Percentiles rank a stretch among this genome's conserved stretches.
phyloP scores from a whole-genome alignment of 2,329 filamentous ascomycete genomes.

The Lecanoromycetidae sp. region DNA sequence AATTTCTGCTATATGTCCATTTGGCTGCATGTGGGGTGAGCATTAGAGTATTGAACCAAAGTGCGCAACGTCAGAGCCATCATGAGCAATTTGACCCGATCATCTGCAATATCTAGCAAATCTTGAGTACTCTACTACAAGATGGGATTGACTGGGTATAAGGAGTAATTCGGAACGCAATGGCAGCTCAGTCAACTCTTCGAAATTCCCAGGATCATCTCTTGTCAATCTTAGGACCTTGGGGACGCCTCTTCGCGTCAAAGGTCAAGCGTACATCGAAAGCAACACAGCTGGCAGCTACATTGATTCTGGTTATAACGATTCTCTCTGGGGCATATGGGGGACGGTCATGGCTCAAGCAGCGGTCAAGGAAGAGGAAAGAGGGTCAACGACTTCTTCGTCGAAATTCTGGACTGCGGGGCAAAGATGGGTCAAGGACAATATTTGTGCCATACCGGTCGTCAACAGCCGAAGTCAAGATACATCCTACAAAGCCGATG shows the following conservation, averaged over 20 bases:
- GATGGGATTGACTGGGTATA: neutral
- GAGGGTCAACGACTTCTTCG: constrained; percentile 71
- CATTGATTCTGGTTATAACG: constrained; percentile 60
- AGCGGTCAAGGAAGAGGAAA: constrained; percentile 62
- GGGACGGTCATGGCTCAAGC: constrained; percentile 64
- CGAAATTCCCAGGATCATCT: constrained; percentile 35
- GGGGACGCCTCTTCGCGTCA: constrained; percentile 10
- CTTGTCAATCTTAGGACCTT: constrained; percentile 23
- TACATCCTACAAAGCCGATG: constrained; percentile 76
- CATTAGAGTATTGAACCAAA: too few relatives aligned
- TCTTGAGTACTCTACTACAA: neutral
- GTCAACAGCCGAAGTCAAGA: constrained; percentile 78
- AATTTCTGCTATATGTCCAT: too few relatives aligned
- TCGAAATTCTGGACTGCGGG: constrained; percentile 81
- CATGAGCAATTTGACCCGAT: neutral
- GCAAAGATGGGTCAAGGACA: constrained; percentile 87
- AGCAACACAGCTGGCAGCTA: constrained; percentile 41
- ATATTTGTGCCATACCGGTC: constrained; percentile 92
- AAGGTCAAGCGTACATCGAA: constrained; percentile 8
- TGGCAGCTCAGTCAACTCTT: constrained; percentile 20
- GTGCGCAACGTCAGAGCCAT: too few relatives aligned
- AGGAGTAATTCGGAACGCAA: neutral
- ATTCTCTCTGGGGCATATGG: constrained; percentile 72
- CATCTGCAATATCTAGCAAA: neutral
- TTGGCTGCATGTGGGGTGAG: too few relatives aligned